Base-by-base conservation (phyloP, 352 stramenopile species). In the Phytophthora sp. region DNA sequence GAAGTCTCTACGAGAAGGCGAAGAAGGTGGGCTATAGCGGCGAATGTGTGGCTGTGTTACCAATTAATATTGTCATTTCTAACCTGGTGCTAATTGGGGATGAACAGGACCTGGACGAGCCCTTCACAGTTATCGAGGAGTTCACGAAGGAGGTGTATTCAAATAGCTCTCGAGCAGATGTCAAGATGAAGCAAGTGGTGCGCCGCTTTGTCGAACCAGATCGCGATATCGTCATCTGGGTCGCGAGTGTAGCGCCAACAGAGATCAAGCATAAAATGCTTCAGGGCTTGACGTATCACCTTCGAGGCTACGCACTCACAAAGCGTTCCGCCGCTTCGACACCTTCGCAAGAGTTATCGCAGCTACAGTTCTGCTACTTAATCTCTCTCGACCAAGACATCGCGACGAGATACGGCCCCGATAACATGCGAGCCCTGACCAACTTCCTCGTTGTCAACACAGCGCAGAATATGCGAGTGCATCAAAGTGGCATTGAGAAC, bases 151-250 rank as follows among this genome's bases (percentile, higher is more conserved):
- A 90, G 61, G 54, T 88, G 12, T 63, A 69, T 16, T 78, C 63
- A 1, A 85, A 85, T 64, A 77, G 63, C 55, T 86, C 65, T 29
- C 65, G 68, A 27, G 76, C 76, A 8, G 63, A 81, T 39, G 80
- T 89, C 51, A 72, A 75, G 23, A 70, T 86, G 33, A 75, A 84
- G 63, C 77, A 89, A 41, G 70, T 90, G 31, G 58, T 87, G 44
- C 71, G 79, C 2, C 76, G 82, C 9, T 86, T 77, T 67, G 66
- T 85, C 1, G 80, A 88, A n/a, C 27, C 69, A 27, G 82, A 83
- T 44, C 79, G 82, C 20, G 66, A 86, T 21, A 70, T 90, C 31
- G 78, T 90, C 20, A 80, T 88, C 18, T 90, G 77, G 79, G 74
- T 73, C 12, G 67, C 82, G n/a, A 76, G 66, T 46, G 72, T 84